Evolutionary conservation across 2,329 filamentous ascomycete genomes (phyloP).

Genomic region (Botryosphaeria agaves): DNA sequence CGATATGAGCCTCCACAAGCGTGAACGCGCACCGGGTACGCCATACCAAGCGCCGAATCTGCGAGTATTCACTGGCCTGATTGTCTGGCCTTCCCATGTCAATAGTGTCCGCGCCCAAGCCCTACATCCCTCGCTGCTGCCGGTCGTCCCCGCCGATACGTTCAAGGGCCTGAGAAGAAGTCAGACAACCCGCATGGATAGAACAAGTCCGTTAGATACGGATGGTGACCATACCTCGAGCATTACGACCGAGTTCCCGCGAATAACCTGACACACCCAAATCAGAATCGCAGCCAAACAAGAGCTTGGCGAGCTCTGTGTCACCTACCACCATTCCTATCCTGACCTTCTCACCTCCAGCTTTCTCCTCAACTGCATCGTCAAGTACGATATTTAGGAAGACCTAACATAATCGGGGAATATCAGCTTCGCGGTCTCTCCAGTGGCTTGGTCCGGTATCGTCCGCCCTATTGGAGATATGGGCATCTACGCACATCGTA

Average conservation of each 20-base stretch:
- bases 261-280: conserved; percentile 81
- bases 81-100: too few relatives aligned
- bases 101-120: too few relatives aligned
- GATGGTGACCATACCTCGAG: conserved; percentile 44
- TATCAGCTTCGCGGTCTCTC: neutral
- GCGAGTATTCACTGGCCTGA: too few relatives aligned
- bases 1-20: too few relatives aligned
- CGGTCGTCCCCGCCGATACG: conserved; percentile 16
- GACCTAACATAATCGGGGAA: conserved; percentile 38
- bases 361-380: conserved; percentile 89
- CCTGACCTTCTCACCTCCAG: conserved; percentile 73
- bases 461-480: neutral
- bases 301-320: neutral
- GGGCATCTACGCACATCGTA: conserved; percentile 59
- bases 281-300: conserved; percentile 1
- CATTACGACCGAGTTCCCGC: conserved; percentile 97
- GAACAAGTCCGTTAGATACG: neutral
- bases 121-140: neutral
- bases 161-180: conserved; percentile 14
- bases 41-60: too few relatives aligned
- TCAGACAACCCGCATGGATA: neutral
- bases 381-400: conserved; percentile 98
- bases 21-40: too few relatives aligned
- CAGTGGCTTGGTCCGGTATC: neutral
- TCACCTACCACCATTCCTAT: conserved; percentile 82